Evolutionary conservation across 1,139 yeast genomes (phyloP).

Genomic region (Geotrichum histeridarum): DNA sequence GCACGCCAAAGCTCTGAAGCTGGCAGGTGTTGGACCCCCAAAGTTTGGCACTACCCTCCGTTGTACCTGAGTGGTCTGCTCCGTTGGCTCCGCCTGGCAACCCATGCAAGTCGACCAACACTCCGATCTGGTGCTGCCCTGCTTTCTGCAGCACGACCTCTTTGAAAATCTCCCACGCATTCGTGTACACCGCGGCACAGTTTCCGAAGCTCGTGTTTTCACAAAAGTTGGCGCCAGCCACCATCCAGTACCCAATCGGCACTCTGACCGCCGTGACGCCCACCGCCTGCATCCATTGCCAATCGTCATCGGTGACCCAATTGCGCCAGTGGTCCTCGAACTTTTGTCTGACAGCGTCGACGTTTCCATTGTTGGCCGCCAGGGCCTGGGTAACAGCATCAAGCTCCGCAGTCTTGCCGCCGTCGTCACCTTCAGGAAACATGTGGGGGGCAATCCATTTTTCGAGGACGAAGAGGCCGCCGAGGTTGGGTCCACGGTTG

Average conservation of each 20-base stretch:
- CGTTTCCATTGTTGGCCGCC: constrained; percentile 45
- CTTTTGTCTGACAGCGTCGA: constrained; percentile 46
- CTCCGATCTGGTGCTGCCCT: constrained; percentile 54
- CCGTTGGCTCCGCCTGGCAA: constrained; percentile 90
- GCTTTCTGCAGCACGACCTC: constrained; percentile 52
- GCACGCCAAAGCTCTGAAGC: constrained; percentile 46
- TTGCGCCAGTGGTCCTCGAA: constrained; percentile 66
- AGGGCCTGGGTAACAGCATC: constrained; percentile 50
- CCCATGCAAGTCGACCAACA: constrained; percentile 81
- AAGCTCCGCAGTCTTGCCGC: constrained; percentile 55
- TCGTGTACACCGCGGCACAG: constrained; percentile 51
- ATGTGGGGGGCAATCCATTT: constrained; percentile 54
- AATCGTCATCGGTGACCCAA: constrained; percentile 66
- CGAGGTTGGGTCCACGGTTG: constrained; percentile 83
- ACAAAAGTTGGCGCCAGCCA: constrained; percentile 57
- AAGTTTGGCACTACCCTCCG: constrained; percentile 53
- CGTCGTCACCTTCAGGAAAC: constrained; percentile 49
- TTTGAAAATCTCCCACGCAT: constrained; percentile 65
- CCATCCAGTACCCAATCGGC: constrained; percentile 90
- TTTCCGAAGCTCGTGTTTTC: constrained; percentile 58
- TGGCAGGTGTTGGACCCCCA: constrained; percentile 50
- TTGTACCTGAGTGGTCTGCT: constrained; percentile 76
- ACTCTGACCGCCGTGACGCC: constrained; percentile 75
- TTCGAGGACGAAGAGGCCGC: constrained; percentile 77
- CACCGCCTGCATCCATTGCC: constrained; percentile 64